Conservation (phyloP, 345 rosid genomes). For the Trapa incisa region DNA sequence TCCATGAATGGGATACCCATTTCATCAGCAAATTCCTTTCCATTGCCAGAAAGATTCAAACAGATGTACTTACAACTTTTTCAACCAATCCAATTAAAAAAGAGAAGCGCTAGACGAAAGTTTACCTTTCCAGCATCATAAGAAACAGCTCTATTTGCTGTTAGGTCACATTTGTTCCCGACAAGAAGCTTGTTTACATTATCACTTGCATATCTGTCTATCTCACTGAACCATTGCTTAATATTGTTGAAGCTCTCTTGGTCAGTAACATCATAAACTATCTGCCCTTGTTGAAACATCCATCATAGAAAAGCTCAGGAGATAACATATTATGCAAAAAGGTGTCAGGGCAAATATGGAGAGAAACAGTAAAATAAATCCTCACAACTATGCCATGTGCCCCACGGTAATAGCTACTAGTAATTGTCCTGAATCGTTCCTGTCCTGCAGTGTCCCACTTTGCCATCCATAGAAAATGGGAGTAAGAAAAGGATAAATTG, state of each 20-base stretch:
- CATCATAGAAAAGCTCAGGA: not conserved
- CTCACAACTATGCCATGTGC: slow-evolving; percentile 69
- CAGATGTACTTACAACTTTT: not conserved
- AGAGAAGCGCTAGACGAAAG: not conserved
- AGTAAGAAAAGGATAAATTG: not conserved
- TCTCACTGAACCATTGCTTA: slow-evolving; percentile 68
- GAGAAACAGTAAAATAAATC: not conserved
- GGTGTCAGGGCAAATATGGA: not conserved
- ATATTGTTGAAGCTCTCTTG: slow-evolving; percentile 80
- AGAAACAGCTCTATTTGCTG: slow-evolving; percentile 56
- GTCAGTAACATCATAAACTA: slow-evolving; percentile 71
- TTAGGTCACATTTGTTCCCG: slow-evolving; percentile 62
- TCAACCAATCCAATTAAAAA: not conserved
- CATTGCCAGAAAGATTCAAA: not conserved
- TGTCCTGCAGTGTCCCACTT: slow-evolving; percentile 87
- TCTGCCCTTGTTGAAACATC: slow-evolving; percentile 17
- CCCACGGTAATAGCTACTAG: slow-evolving; percentile 74
- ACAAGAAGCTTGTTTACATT: slow-evolving; percentile 69
- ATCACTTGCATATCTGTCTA: slow-evolving; percentile 67
- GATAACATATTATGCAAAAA: not conserved
- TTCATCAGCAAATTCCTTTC: slow-evolving; percentile 66
- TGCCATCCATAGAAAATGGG: slow-evolving; percentile 7
- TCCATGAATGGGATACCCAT: slow-evolving; percentile 76
- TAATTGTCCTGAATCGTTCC: slow-evolving; percentile 72
- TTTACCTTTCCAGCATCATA: slow-evolving; percentile 58